Conservation (phyloP, 1,139 yeast genomes). For the Blastobotrys illinoisensis region DNA sequence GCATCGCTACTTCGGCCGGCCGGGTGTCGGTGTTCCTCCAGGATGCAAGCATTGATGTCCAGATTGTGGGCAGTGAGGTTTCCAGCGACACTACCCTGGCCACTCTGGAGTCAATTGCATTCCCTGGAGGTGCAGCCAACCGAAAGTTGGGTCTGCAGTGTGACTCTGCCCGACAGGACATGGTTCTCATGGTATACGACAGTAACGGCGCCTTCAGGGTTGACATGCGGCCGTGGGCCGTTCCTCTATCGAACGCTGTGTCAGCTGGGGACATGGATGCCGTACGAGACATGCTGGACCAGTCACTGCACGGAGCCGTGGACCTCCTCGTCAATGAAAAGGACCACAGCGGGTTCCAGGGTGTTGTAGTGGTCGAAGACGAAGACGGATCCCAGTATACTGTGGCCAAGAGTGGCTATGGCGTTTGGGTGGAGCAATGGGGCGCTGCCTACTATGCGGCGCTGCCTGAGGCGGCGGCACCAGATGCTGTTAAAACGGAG, state of each 20-base stretch:
- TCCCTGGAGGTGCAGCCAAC: neutral
- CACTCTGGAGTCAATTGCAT: constrained; percentile 11
- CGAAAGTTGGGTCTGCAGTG: constrained; percentile 4
- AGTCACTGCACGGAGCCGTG: constrained; percentile 1
- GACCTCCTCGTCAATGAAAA: constrained; percentile 2
- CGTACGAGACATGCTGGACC: constrained; percentile 4
- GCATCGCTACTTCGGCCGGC: constrained; percentile 23
- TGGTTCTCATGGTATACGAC: neutral
- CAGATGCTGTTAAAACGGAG: no score
- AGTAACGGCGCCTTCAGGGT: constrained; percentile 11
- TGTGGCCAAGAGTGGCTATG: constrained; percentile 10
- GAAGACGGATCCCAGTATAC: constrained; percentile 12
- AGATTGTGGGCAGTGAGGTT: constrained; percentile 19
- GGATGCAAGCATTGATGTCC: constrained; percentile 22
- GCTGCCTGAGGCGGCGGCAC: neutral
- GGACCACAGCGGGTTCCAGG: constrained; percentile 12
- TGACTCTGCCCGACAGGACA: constrained; percentile 4
- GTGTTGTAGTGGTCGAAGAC: constrained; percentile 13
- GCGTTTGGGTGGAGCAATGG: constrained; percentile 13
- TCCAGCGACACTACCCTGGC: constrained; percentile 6
- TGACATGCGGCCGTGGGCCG: constrained; percentile 24
- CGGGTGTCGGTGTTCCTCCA: constrained; percentile 25
- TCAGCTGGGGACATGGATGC: constrained; percentile 15
- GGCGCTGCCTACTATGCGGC: neutral
- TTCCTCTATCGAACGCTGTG: constrained; percentile 23